These are phyloP conservation scores for Fraxinus nigra DNA, from an alignment of 305 asterid species.

Conservation along the genomic window DNA sequence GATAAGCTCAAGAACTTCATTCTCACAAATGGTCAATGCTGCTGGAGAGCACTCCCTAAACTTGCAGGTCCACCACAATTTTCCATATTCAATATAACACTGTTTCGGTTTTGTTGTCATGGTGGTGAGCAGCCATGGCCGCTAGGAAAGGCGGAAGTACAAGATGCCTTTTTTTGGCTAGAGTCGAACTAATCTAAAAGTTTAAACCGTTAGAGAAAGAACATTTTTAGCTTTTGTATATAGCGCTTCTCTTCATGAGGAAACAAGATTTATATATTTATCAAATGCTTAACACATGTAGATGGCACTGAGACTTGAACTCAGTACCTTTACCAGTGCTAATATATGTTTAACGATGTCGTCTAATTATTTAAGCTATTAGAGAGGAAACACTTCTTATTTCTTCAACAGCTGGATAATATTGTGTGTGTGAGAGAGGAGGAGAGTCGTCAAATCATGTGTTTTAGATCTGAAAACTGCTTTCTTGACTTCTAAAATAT, in stretches of 20 bases:
- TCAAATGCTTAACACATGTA: background rate
- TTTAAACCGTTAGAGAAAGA: background rate
- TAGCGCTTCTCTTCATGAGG: background rate
- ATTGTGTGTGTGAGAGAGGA: background rate
- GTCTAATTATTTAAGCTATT: background rate
- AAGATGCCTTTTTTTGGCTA: background rate
- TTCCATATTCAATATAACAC: background rate
- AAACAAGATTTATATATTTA: background rate
- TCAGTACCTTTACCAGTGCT: background rate
- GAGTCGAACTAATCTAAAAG: background rate
- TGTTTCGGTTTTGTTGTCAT: background rate
- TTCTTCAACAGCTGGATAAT: background rate
- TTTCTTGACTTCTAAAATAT: background rate
- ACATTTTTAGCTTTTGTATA: no score
- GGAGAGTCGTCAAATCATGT: background rate
- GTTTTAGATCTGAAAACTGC: background rate
- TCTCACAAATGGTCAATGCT: slow-evolving; percentile 49
- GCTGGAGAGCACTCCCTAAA: slow-evolving; percentile 59
- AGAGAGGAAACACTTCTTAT: background rate
- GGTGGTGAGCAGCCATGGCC: background rate
- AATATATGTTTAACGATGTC: background rate
- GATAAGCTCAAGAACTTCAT: slow-evolving; percentile 49
- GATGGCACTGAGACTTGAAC: background rate
- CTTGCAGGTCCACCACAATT: slow-evolving; percentile 40
- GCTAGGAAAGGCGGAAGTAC: background rate